phyloP scores from a whole-genome alignment of 768 basidiomycete genomes.

The Nevesoporus exiguus region DNA sequence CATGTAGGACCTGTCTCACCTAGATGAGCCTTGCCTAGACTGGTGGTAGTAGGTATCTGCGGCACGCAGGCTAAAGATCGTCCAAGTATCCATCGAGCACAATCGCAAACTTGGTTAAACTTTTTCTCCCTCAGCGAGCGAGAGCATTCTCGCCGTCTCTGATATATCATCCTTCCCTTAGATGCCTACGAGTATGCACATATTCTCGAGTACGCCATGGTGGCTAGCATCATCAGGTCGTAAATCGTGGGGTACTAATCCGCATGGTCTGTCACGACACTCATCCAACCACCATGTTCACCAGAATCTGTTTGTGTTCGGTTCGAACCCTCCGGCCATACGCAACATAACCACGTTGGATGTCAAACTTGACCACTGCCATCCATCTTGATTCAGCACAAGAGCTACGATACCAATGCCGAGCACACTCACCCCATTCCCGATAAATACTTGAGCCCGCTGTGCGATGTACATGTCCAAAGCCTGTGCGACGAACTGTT shows the following conservation, averaged over 20 bases:
- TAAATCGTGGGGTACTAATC: neutral
- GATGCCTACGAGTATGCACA: no score
- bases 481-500: conserved; percentile 42
- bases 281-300: conserved; percentile 10
- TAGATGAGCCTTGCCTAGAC: no score
- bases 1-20: no score
- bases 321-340: conserved; percentile 26
- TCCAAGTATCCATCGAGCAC: no score
- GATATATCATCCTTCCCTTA: no score
- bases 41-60: no score
- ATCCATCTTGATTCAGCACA: conserved; percentile 1
- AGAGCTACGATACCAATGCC: neutral
- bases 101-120: no score
- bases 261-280: neutral
- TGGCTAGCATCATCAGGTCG: neutral
- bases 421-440: conserved; percentile 47
- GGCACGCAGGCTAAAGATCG: no score
- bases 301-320: conserved; percentile 37
- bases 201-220: neutral
- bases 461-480: conserved; percentile 51
- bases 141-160: no score
- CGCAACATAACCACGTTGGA: conserved; percentile 41
- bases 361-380: conserved; percentile 41
- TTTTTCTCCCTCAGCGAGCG: no score
- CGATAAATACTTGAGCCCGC: conserved; percentile 47